These are phyloP conservation scores for Niebla homalea DNA, from an alignment of 495 filamentous ascomycete genomes.

Conservation along the genomic window DNA sequence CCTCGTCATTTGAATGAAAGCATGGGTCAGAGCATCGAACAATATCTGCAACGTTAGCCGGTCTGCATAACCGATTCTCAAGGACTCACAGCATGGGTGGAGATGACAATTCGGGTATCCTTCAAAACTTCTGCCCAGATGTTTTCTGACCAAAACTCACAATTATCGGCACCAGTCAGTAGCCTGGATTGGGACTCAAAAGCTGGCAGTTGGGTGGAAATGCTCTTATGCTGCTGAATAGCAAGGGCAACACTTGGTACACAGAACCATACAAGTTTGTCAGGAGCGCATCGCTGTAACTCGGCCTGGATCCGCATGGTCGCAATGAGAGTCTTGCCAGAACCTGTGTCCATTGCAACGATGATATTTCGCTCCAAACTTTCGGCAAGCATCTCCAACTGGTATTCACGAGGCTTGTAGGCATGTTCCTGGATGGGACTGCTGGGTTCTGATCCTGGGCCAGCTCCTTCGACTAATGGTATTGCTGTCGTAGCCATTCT, in stretches of 20 bases:
- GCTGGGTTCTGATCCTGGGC: too few species aligned
- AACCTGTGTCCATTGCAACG: constrained; percentile 90
- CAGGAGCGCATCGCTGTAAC: constrained; percentile 44
- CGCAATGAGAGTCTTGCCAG: constrained; percentile 79
- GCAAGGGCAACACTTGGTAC: constrained; percentile 66
- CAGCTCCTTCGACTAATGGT: too few species aligned
- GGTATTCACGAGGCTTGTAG: constrained; percentile 52
- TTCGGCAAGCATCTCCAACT: constrained; percentile 80
- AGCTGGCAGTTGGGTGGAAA: constrained; percentile 47
- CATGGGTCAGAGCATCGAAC: constrained; percentile 66
- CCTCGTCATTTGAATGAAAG: constrained; percentile 55
- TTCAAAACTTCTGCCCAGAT: constrained; percentile 62
- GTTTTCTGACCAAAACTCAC: constrained; percentile 60
- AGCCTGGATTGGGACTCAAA: constrained; percentile 40
- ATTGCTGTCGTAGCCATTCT: too few species aligned
- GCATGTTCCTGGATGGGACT: neutral
- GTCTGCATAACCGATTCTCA: constrained; percentile 2
- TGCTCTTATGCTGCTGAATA: constrained; percentile 54
- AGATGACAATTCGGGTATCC: constrained; percentile 59
- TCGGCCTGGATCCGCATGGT: constrained; percentile 63
- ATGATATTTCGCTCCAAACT: constrained; percentile 49
- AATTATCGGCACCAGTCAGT: constrained; percentile 53
- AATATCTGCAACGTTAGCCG: constrained; percentile 37
- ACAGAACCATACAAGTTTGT: constrained; percentile 75
- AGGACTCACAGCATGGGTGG: constrained; percentile 44